These are phyloP conservation scores for Apophysomyces elegans DNA, from an alignment of 371 early-diverging fungal species.

Conservation along the genomic window DNA sequence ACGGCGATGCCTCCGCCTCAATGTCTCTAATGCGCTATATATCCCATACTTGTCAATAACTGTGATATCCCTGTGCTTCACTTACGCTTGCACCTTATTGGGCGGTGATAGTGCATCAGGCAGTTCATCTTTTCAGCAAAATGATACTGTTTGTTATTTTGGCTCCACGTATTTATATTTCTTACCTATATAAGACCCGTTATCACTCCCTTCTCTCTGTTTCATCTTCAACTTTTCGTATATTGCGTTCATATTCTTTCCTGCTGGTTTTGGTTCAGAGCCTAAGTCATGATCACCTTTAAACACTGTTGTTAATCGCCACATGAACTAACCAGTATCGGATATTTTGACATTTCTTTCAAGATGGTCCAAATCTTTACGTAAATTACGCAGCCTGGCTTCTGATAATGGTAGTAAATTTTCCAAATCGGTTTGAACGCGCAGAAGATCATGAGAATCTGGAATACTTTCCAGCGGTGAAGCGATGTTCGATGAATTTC, in stretches of 20 bases:
- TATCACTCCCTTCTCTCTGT: conserved; percentile 24
- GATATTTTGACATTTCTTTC: conserved; percentile 28
- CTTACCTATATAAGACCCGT: conserved; percentile 15
- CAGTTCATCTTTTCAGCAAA: conserved; percentile 10
- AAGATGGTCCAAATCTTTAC: conserved; percentile 33
- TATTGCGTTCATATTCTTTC: conserved; percentile 31
- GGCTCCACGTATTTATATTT: conserved; percentile 1
- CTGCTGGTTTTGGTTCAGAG: conserved; percentile 14
- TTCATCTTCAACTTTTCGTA: conserved; percentile 37
- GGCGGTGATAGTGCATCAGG: conserved; percentile 11
- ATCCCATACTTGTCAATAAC: neutral
- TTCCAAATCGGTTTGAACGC: conserved; percentile 47
- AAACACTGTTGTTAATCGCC: neutral
- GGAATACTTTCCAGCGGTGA: conserved; percentile 38
- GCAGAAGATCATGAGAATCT: conserved; percentile 36
- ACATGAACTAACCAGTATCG: conserved; percentile 18
- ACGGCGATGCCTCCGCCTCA: conserved; percentile 13
- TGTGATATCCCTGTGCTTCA: neutral
- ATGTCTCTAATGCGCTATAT: conserved; percentile 28
- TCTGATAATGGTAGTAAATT: conserved; percentile 38
- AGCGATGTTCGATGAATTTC: conserved; percentile 18
- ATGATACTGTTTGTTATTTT: neutral
- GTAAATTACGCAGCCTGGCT: conserved; percentile 29
- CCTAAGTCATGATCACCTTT: neutral
- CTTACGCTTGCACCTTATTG: conserved; percentile 43